These are phyloP conservation scores for Metschnikowia drakensbergensis DNA, from an alignment of 805 yeast species.

Conservation along the genomic window DNA sequence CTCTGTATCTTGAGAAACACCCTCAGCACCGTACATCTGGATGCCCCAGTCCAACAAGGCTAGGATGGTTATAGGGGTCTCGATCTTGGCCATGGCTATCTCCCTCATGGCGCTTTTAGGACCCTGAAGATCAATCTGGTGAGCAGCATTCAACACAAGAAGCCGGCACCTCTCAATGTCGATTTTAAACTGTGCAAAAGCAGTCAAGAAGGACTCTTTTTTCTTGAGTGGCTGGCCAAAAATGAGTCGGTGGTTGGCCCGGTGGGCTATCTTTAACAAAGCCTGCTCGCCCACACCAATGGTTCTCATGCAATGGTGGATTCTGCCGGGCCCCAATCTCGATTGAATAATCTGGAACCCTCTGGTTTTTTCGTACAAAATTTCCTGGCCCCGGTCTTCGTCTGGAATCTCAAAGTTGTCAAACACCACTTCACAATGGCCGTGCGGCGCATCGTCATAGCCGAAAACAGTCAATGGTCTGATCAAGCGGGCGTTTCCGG, in stretches of 20 bases:
- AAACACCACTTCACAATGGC: slow-evolving; percentile 61
- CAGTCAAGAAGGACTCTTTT: slow-evolving; percentile 48
- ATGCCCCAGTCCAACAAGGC: slow-evolving; percentile 58
- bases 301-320: slow-evolving; percentile 66
- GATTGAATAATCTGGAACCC: slow-evolving; percentile 65
- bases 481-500: slow-evolving; percentile 46
- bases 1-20: slow-evolving; percentile 58
- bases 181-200: slow-evolving; percentile 50
- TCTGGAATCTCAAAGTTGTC: slow-evolving; percentile 44
- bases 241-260: slow-evolving; percentile 52
- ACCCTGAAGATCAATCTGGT: slow-evolving; percentile 49
- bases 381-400: slow-evolving; percentile 39
- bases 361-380: slow-evolving; percentile 45
- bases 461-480: slow-evolving; percentile 56
- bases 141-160: slow-evolving; percentile 58
- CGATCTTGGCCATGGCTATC: slow-evolving; percentile 61
- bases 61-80: slow-evolving; percentile 53
- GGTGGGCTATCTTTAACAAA: slow-evolving; percentile 41
- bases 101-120: slow-evolving; percentile 54
- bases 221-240: slow-evolving; percentile 49
- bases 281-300: slow-evolving; percentile 61
- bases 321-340: slow-evolving; percentile 65
- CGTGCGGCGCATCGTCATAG: slow-evolving; percentile 67
- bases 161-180: slow-evolving; percentile 52
- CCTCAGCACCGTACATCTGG: slow-evolving; percentile 63